Evolutionary conservation across 75 land plant species (phyloP), one percentile per base, ranked within the genome.

Genomic region (Azolla pinnata): DNA sequence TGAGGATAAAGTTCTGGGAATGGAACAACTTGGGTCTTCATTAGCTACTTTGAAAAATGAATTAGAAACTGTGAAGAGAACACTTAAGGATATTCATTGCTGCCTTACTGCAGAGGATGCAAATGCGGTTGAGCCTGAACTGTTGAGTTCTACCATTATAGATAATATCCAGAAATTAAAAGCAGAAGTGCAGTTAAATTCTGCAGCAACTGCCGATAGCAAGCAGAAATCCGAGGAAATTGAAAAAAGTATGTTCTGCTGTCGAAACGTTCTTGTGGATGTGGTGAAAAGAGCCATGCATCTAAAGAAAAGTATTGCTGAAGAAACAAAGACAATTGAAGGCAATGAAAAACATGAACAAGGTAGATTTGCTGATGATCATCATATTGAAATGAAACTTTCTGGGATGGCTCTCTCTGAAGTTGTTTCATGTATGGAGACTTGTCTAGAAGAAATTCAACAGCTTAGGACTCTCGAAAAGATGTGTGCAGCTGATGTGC

Each of bases 391-490:
- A n/a, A n/a, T n/a, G n/a, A n/a, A n/a, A n/a, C n/a, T n/a, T n/a
- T n/a, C n/a, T n/a, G n/a, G n/a, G n/a, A n/a, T n/a, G n/a, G n/a
- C n/a, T n/a, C n/a, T n/a, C n/a, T n/a, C n/a, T n/a, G 14, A 3
- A 2, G 23, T 46, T 3, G 23, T 46, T 14, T 3, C n/a, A 18
- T 23, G 21, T 3, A 18, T 46, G 14, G 2, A 4, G 21, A 4
- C 49, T 2, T 3, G 54, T 26, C 27, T 52, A 52, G 54, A 52
- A 24, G 54, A 52, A 52, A 24, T 27, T 52, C 54, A 52, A 52
- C 24, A 3, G 2, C 28, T 52, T 25, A 52, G 54, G 14, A 52
- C 24, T 3, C 12, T 1, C 1, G 54, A 52, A 14, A 52, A 25
- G 14, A 2, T 27, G 27, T 14, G 2, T 26, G 27, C 27, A 4